Base-by-base conservation (phyloP, 768 basidiomycete genomes). In the Russula griseocarnosa region DNA sequence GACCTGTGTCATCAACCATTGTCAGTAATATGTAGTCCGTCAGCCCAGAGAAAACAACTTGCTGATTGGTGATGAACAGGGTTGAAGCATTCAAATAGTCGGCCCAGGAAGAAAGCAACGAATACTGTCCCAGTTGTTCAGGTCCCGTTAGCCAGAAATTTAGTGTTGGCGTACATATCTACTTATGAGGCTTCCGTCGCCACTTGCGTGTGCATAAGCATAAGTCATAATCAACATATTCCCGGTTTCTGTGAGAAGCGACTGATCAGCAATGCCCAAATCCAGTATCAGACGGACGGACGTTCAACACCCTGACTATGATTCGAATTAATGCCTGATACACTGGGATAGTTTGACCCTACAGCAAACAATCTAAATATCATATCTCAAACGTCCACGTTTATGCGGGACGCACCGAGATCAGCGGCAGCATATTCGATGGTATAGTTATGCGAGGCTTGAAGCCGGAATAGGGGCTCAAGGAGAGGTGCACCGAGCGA, bases 21-120 rank as follows among this genome's bases (percentile, higher is more conserved):
- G 20, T 58, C 51, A 52, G 42, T 10, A 30, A 1, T 20, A 14
- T 1, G 5, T 26, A 83, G 74, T 10, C 75, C 65, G 0, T 81
- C 81, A 28, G 81, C 78, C 80, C 34, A 80, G 77, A 67, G 83
- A n/a, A 83, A 69, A 80, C 79, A 61, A 69, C 74, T 55, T 72
- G 66, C 71, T 86, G 84, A 67, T 81, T 76, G 14, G 78, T 77
- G 0, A 83, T 84, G 52, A 83, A 78, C 20, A 81, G 75, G 1
- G 82, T 76, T 62, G 81, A 68, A 8, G 63, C 59, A 46, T 68
- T 60, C 16, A 76, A 65, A 66, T 67, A 75, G 3, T 71, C 50
- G 9, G 74, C 72, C 74, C 75, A 76, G 34, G 69, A 68, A 34
- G 72, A 67, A 24, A 76, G 62, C 20, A 75, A 60, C n/a, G 53